Base-by-base conservation (phyloP, 2,329 filamentous ascomycete species). In the Cercospora zeae-maydis region DNA sequence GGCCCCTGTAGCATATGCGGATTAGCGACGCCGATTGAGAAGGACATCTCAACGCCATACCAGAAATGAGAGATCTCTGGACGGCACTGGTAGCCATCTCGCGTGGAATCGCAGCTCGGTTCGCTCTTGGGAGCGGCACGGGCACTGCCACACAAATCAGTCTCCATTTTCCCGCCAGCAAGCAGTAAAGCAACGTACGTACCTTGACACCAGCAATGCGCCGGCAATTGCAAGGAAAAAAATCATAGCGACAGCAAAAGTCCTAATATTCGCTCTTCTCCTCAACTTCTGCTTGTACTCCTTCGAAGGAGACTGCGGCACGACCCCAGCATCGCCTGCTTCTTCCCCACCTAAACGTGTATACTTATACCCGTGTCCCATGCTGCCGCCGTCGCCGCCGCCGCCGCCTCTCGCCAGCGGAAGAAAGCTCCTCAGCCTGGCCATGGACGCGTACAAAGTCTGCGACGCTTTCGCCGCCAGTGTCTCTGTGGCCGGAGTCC, bases 21-120 rank as follows among this genome's bases (percentile, higher is more conserved):
- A n/a, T 53, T 10, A 42, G 33, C 8, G 33, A 14, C 21, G n/a
- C 16, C 7, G 27, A 27, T 56, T 24, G 8, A 19, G 10, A 53
- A 45, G 58, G 27, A 34, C 19, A 39, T 34, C 91, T 92, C 96
- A 60, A 81, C 1, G 4, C 10, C 42, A 33, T 59, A 59, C 57
- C 57, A 59, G 57, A 52, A 59, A 68, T 86, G 88, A 1, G 86
- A 85, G 49, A 88, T 82, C 33, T 83, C 74, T 3, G 83, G 76
- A 53, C 82, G 80, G 75, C 89, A 92, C 66, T 84, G 82, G 74
- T 87, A 90, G 63, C 88, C 88, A 37, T 78, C 67, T 45, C 69
- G 57, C 10, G 71, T 60, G 6, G 69, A 69, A 56, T 74, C 70
- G 61, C 73, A 74, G 19, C 54, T 53, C 14, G 62, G 49, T 21